Evolutionary conservation across 371 early-diverging fungal genomes (phyloP).

Genomic region (Rhizopus stolonifer): DNA sequence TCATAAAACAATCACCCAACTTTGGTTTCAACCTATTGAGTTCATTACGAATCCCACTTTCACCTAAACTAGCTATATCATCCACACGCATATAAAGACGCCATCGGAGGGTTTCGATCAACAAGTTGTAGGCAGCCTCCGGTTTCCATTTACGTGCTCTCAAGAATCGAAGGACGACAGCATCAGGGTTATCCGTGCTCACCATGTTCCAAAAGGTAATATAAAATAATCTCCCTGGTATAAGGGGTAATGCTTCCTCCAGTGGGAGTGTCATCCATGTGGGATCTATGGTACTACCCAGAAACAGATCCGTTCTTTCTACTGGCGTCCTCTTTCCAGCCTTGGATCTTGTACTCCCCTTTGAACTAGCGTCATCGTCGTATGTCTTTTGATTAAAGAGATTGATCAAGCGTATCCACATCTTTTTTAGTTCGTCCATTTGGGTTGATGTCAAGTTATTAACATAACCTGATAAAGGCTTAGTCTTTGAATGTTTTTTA

Average conservation of each 20-base stretch:
- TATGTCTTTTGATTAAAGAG: background rate
- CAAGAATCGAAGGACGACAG: conserved; percentile 61
- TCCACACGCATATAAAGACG: conserved; percentile 51
- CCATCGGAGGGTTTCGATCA: conserved; percentile 63
- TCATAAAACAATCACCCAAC: conserved; percentile 38
- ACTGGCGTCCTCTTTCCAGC: too few species aligned
- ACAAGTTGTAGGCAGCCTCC: conserved; percentile 58
- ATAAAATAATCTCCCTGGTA: conserved; percentile 30
- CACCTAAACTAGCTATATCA: conserved; percentile 52
- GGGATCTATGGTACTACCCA: background rate
- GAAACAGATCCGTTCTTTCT: too few species aligned
- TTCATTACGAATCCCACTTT: conserved; percentile 21
- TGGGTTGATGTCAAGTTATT: background rate
- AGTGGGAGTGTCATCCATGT: background rate
- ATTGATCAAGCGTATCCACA: too few species aligned
- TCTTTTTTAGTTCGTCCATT: too few species aligned
- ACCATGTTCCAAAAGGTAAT: conserved; percentile 51
- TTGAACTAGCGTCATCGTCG: background rate
- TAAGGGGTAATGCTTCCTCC: conserved; percentile 26
- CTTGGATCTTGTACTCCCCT: background rate
- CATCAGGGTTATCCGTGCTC: conserved; percentile 60
- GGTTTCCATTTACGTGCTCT: conserved; percentile 76
- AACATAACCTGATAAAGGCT: too few species aligned
- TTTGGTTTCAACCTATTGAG: conserved; percentile 41
- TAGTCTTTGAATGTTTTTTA: too few species aligned